These are phyloP conservation scores for Plectranthus barbatus DNA, from an alignment of 257 asterid species.

Conservation along the genomic window DNA sequence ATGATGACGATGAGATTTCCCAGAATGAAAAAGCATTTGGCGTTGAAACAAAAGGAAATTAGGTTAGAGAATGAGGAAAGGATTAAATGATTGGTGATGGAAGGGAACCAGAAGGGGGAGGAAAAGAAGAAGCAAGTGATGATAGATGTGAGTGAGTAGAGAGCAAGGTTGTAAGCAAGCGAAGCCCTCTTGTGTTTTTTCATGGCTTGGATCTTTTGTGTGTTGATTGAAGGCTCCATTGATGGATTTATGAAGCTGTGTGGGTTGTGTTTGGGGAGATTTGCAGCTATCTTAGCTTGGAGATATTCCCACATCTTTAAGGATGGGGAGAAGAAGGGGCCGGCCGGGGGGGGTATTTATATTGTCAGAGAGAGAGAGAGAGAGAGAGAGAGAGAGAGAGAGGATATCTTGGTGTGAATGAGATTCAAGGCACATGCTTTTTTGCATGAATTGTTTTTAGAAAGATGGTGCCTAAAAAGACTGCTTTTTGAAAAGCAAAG, in stretches of 20 bases:
- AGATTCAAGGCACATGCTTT: constrained; percentile 15
- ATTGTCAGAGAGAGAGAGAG: not conserved
- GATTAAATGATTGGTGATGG: not conserved
- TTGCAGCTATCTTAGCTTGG: not conserved
- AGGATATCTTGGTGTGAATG: constrained; percentile 10
- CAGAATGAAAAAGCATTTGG: constrained; percentile 30
- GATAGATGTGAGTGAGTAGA: constrained; percentile 46
- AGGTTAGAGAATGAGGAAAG: not conserved
- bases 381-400: not conserved
- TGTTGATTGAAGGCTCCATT: constrained; percentile 34
- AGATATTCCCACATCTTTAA: constrained; percentile 5
- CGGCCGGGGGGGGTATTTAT: constrained; percentile 13
- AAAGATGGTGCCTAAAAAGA: constrained; percentile 24
- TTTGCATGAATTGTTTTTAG: constrained; percentile 9
- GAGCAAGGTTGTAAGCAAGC: constrained; percentile 31
- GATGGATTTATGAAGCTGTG: constrained; percentile 1
- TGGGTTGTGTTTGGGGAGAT: not conserved
- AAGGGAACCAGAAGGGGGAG: constrained; percentile 30
- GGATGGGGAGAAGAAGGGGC: not conserved
- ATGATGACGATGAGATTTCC: constrained; percentile 29
- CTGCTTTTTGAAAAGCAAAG: constrained; percentile 17
- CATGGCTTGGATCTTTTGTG: constrained; percentile 32
- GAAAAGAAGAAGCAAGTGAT: constrained; percentile 38
- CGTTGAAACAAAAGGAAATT: constrained; percentile 12
- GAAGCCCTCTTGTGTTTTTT: constrained; percentile 31